Evolutionary conservation across 768 basidiomycete genomes (phyloP).

Genomic region (Cystofilobasidium capitatum): DNA sequence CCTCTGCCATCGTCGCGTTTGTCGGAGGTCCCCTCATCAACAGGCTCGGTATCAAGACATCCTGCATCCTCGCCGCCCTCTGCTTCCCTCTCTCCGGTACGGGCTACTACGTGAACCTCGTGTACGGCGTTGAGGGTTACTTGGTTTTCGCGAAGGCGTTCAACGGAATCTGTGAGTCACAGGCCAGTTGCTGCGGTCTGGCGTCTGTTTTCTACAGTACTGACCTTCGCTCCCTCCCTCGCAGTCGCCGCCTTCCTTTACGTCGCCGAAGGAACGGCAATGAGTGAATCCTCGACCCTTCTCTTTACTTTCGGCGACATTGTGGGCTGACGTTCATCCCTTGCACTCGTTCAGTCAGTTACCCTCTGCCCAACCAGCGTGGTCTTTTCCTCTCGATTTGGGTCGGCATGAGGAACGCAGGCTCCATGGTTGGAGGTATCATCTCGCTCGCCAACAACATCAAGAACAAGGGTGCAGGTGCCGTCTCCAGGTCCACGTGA

Average conservation of each 20-base stretch:
- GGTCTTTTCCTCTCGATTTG: slow-evolving; percentile 2
- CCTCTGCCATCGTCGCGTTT: background rate
- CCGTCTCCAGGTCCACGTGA: background rate
- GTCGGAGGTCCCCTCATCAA: background rate
- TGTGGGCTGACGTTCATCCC: background rate
- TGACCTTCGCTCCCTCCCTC: background rate
- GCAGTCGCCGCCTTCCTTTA: background rate
- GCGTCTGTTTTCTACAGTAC: background rate
- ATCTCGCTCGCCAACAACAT: slow-evolving; percentile 5
- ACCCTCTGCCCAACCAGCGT: background rate
- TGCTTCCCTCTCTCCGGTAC: background rate
- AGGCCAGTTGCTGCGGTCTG: too few relatives aligned
- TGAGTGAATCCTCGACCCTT: background rate
- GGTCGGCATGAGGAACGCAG: background rate
- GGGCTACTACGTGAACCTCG: background rate
- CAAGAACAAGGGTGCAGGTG: background rate
- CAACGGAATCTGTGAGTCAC: background rate
- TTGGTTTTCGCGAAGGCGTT: background rate
- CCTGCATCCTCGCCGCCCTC: slow-evolving; percentile 3
- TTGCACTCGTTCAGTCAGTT: too few relatives aligned
- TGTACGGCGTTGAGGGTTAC: background rate
- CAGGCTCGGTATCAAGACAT: background rate
- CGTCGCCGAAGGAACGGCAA: background rate
- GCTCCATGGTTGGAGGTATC: background rate
- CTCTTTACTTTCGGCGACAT: background rate